Percentiles rank a stretch among this genome's conserved stretches.
phyloP scores from a whole-genome alignment of 768 basidiomycete species.

The Tephrocybe sp. region DNA sequence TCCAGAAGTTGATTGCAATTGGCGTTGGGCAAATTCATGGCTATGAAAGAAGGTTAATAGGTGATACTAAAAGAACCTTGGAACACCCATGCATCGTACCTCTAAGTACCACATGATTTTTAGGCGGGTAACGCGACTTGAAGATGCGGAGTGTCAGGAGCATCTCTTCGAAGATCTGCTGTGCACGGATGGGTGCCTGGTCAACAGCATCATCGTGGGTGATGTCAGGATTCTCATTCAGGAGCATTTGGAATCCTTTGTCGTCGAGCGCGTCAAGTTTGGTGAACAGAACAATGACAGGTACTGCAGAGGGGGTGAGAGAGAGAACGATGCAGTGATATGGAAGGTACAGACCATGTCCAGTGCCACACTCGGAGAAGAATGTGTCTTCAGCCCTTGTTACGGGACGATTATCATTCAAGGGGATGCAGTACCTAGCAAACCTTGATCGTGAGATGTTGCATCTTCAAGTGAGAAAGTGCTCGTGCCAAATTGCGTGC shows the following conservation, averaged over 20 bases:
- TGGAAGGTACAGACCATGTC: constrained; percentile 6
- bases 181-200: constrained; percentile 1
- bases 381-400: constrained; percentile 11
- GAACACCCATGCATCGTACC: background rate
- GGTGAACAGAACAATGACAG: constrained; percentile 15
- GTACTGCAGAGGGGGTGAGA: constrained; percentile 2
- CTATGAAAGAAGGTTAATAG: background rate
- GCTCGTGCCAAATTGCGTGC: constrained; percentile 15
- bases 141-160: constrained; percentile 8
- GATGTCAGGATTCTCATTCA: constrained; percentile 8
- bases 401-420: constrained; percentile 11
- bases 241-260: constrained; percentile 4
- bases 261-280: constrained; percentile 15
- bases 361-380: constrained; percentile 15
- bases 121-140: constrained; percentile 8
- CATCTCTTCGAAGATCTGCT: constrained; percentile 8
- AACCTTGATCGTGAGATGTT: background rate
- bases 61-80: background rate
- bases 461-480: background rate
- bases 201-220: background rate
- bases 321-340: background rate
- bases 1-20: constrained; percentile 7
- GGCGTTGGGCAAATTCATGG: constrained; percentile 3
- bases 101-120: constrained; percentile 6
- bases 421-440: constrained; percentile 16